These are phyloP conservation scores for Ogataea wickerhamii DNA, from an alignment of 805 yeast genomes.

Conservation along the genomic window DNA sequence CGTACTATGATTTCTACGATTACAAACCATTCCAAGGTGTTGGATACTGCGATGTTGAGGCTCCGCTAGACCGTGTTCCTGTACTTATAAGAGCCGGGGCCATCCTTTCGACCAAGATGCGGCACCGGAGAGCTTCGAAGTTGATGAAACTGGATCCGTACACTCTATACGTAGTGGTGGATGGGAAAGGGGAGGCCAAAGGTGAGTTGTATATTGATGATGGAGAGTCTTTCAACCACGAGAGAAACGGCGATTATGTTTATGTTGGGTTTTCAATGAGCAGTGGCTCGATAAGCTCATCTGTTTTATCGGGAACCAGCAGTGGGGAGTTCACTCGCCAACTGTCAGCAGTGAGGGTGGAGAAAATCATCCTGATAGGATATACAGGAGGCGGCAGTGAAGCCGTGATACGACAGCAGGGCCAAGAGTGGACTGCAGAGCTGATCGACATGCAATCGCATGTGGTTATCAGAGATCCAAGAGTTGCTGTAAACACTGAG, in stretches of 20 bases:
- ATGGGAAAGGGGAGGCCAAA: conserved; percentile 43
- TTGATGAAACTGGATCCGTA: conserved; percentile 79
- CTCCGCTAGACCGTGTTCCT: conserved; percentile 63
- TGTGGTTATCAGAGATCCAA: conserved; percentile 46
- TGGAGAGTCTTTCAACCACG: conserved; percentile 64
- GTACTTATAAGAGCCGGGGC: conserved; percentile 76
- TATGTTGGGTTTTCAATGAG: conserved; percentile 39
- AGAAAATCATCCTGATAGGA: conserved; percentile 52
- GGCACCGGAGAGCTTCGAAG: conserved; percentile 76
- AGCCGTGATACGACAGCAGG: conserved; percentile 37
- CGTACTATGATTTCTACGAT: conserved; percentile 53
- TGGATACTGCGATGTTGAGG: conserved; percentile 38
- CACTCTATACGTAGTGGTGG: conserved; percentile 63
- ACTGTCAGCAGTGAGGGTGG: conserved; percentile 43
- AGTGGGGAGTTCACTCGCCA: conserved; percentile 15
- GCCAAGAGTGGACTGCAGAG: conserved; percentile 34
- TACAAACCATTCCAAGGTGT: conserved; percentile 31
- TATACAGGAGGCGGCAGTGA: conserved; percentile 6
- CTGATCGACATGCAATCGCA: conserved; percentile 20
- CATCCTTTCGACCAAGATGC: conserved; percentile 60
- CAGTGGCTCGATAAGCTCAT: conserved; percentile 32
- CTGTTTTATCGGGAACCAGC: conserved; percentile 22
- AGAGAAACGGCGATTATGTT: conserved; percentile 48
- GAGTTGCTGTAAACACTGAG: conserved; percentile 38
- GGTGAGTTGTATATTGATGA: conserved; percentile 72